phyloP scores from a whole-genome alignment of 352 stramenopile genomes.

The Sclerospora graminicola region DNA sequence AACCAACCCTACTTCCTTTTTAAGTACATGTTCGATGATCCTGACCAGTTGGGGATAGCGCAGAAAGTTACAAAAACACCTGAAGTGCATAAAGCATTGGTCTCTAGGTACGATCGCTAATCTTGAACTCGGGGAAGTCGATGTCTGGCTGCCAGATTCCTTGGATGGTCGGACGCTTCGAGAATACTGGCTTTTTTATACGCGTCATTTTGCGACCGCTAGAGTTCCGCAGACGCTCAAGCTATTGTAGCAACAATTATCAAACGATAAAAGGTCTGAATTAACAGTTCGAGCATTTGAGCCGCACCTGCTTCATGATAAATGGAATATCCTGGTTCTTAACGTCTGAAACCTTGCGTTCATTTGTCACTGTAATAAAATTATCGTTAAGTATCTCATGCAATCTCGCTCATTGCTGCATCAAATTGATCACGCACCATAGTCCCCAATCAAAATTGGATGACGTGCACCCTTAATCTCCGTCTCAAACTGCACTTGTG shows the following conservation, averaged over 20 bases:
- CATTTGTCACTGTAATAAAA: constrained; percentile 47
- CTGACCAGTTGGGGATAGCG: no score
- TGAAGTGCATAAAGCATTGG: no score
- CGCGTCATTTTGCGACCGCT: constrained; percentile 83
- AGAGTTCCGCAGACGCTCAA: constrained; percentile 76
- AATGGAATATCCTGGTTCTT: constrained; percentile 85
- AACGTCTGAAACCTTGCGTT: constrained; percentile 78
- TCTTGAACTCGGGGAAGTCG: constrained; percentile 78
- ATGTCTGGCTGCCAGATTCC: constrained; percentile 84
- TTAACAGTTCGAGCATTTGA: not conserved
- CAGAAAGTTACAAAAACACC: no score
- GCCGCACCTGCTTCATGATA: constrained; percentile 64
- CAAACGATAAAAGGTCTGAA: not conserved
- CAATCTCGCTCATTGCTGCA: not conserved
- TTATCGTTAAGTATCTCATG: not conserved
- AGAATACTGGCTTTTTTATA: constrained; percentile 78
- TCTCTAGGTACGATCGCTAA: constrained; percentile 46
- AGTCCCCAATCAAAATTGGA: constrained; percentile 76
- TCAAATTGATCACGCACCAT: constrained; percentile 33
- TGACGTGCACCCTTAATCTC: constrained; percentile 77
- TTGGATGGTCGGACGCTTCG: constrained; percentile 72
- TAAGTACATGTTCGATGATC: no score
- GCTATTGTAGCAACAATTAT: constrained; percentile 16
- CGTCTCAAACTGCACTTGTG: constrained; percentile 76
- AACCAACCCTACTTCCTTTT: not conserved